Percentiles rank a stretch among this genome's conserved stretches.
Evolutionary conservation across 2,329 filamentous ascomycete genomes (phyloP).

Genomic region (Aspergillus sp.): DNA sequence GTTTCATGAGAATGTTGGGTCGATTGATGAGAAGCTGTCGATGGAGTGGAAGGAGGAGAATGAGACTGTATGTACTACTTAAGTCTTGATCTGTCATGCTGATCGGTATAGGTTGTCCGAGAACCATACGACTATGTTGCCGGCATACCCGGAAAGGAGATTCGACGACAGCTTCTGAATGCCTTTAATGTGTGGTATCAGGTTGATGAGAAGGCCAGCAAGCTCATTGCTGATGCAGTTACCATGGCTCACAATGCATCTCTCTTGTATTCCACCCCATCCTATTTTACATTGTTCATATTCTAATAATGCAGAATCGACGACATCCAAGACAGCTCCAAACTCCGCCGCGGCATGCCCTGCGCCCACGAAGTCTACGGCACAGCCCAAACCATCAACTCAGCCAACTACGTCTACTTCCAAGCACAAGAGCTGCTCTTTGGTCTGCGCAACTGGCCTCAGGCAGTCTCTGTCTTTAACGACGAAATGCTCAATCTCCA

Average conservation of each 20-base stretch:
- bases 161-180: not conserved
- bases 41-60: too few species aligned
- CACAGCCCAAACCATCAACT: constrained; percentile 32
- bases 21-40: too few species aligned
- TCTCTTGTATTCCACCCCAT: not conserved
- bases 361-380: not conserved
- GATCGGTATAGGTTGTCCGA: too few species aligned
- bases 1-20: too few species aligned
- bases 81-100: too few species aligned
- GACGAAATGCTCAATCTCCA: constrained; percentile 36
- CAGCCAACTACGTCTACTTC: constrained; percentile 41
- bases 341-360: not conserved
- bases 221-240: not conserved
- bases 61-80: too few species aligned
- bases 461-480: constrained; percentile 28
- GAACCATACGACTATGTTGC: not conserved
- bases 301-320: not conserved
- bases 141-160: not conserved
- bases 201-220: not conserved
- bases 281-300: not conserved
- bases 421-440: constrained; percentile 26
- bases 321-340: constrained; percentile 1
- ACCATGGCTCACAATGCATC: not conserved
- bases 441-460: constrained; percentile 23
- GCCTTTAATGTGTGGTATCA: not conserved